A percentile compares a stretch with the other conserved stretches of the same genome.
phyloP scores from a whole-genome alignment of 176 grass and related monocot species.

The bread wheat (Triticum aestivum) region DNA sequence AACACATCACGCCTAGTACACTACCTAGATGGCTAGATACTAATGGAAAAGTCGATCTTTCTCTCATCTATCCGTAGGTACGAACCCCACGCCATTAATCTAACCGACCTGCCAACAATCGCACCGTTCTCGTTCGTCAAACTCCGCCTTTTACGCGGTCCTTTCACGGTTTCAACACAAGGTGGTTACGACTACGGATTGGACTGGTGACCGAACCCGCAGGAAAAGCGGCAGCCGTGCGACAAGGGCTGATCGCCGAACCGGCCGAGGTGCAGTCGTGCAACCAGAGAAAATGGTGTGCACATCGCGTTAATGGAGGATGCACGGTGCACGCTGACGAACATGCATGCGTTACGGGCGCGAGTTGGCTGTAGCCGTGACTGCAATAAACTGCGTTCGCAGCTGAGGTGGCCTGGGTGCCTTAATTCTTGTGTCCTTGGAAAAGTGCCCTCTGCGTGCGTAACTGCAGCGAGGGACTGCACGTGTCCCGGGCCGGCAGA shows the following conservation, averaged over 20 bases:
- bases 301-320: background rate
- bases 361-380: background rate
- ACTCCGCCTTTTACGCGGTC: background rate
- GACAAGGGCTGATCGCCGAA: background rate
- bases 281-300: background rate
- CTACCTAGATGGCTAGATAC: background rate
- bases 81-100: background rate
- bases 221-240: background rate
- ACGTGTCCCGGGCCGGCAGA: background rate
- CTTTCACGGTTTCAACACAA: background rate
- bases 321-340: background rate
- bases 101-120: background rate
- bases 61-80: background rate
- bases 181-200: conserved; percentile 5
- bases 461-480: background rate
- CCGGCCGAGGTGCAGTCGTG: background rate
- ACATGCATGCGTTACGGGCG: no score
- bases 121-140: background rate
- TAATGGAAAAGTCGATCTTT: background rate
- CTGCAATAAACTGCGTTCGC: background rate
- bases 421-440: background rate
- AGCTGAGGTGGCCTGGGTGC: background rate
- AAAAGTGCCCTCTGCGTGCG: background rate
- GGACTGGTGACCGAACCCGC: background rate
- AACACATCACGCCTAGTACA: background rate